These are phyloP conservation scores for Serendipita indica DNA, from an alignment of 768 basidiomycete genomes.

Conservation along the genomic window DNA sequence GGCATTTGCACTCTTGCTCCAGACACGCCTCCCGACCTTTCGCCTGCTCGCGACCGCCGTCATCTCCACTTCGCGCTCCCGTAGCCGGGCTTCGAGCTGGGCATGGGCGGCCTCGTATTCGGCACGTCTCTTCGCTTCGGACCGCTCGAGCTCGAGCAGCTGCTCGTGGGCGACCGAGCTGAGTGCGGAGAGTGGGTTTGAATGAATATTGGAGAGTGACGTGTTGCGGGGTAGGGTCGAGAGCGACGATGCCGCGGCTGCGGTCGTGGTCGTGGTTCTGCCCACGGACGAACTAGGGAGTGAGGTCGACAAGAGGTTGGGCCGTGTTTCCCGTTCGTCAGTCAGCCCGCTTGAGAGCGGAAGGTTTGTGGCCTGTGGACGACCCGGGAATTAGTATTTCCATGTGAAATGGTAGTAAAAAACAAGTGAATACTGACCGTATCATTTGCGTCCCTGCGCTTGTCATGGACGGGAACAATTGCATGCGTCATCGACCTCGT, in stretches of 20 bases:
- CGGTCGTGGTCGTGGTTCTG: neutral
- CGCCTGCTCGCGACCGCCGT: conserved; percentile 11
- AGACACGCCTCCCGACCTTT: neutral
- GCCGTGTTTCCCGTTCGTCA: too few species aligned
- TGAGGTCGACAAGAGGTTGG: too few species aligned
- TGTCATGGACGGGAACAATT: neutral
- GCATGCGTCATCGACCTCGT: neutral
- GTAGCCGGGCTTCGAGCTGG: conserved; percentile 35
- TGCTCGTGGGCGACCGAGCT: conserved; percentile 74
- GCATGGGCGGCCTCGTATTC: conserved; percentile 71
- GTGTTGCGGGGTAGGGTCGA: neutral
- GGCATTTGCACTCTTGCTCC: conserved; percentile 51
- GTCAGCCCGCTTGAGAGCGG: too few species aligned
- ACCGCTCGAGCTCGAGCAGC: conserved; percentile 73
- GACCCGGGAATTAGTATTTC: neutral
- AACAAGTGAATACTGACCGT: neutral
- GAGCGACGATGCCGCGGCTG: neutral
- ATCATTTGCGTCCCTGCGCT: too few species aligned
- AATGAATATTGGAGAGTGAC: neutral
- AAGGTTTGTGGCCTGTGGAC: too few species aligned
- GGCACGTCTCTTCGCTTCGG: conserved; percentile 71
- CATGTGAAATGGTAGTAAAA: neutral
- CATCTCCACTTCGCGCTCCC: conserved; percentile 13
- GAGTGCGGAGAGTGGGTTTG: conserved; percentile 25
- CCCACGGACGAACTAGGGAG: too few species aligned